Evolutionary conservation across 257 asterid genomes (phyloP), one percentile per base, ranked within the genome.

Genomic region (Paulownia fortunei): DNA sequence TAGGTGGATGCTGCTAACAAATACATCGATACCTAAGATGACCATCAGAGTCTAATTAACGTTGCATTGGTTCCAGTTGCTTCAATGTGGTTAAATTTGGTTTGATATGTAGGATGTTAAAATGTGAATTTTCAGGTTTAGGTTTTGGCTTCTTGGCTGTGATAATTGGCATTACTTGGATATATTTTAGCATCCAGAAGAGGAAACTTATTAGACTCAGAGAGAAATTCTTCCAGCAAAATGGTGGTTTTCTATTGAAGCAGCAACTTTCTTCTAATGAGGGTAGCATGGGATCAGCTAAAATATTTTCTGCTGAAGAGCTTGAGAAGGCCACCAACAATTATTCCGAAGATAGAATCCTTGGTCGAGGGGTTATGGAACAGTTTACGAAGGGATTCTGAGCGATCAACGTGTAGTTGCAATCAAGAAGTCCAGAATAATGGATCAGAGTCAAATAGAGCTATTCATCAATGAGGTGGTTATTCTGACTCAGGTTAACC

Each of bases 361-460:
- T 80, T 16, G 83, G 83, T 1, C 23, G 61, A 11, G 83, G 83
- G 83, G 79, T 6, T 72, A 64, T 4, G 83, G 83, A 10, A 80
- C 84, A 2, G 84, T 80, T 0, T 80, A 80, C 72, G 58, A 24
- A 67, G 84, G 76, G 16, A 67, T 74, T 4, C 34, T 80, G 2
- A 34, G 56, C 0, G n/a, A n/a, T n/a, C n/a, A n/a, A n/a, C n/a
- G n/a, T n/a, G n/a, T n/a, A n/a, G n/a, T n/a, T n/a, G n/a, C n/a
- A n/a, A n/a, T n/a, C n/a, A n/a, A 76, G 26, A 81, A 76, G 55
- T 81, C 84, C 0, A 41, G 74, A 21, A 54, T 63, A 27, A 76
- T 81, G 84, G 81, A 76, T 27, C 69, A 69, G 52, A 76, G 56
- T 37, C 84, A 81, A 27, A 51, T 81, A 9, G 84, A 76, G 37